Evolutionary conservation across 2,329 filamentous ascomycete genomes (phyloP), one percentile per base, ranked within the genome.

Genomic region (Septoria petroselini): DNA sequence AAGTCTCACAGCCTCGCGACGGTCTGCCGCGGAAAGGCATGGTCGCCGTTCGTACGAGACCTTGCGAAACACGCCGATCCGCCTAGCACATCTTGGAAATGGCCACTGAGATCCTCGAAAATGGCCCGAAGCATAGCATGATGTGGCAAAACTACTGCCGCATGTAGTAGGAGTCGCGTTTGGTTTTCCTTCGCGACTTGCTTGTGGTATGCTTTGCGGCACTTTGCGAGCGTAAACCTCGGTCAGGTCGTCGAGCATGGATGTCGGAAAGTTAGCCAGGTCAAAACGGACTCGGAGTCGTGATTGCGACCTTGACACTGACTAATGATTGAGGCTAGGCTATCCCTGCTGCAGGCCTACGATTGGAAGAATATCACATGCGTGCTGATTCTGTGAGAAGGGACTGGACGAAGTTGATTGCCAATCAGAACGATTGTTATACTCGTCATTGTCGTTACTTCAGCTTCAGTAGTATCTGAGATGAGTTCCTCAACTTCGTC

Each of bases 1-100:
- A 59, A 25, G 55, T 55, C 41, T 56, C 53, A 50, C 57, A 59
- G 19, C 53, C 53, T 19, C 37, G 34, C 12, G 53, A 55, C 17
- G 53, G 53, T 31, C 45, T 50, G 23, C 49, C 49, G 12, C 53
- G 45, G 34, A 52, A 55, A 41, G 53, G 49, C 53, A 55, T 55
- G 7, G 12, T 29, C 21, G 12, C 29, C 15, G 17, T 14, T 27
- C 23, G 5, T 27, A 9, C 23, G 23, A 27, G 23, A 27, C 23
- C n/a, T 27, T 27, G 18, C 30, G 31, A 25, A 23, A 34, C 33
- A 18, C 18, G 18, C 11, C 7, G n/a, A n/a, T n/a, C n/a, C n/a
- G n/a, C n/a, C n/a, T n/a, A n/a, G n/a, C n/a, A n/a, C n/a, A n/a
- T n/a, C n/a, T n/a, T n/a, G n/a, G n/a, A n/a, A 27, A 33, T 43